Percentiles rank a stretch among this genome's conserved stretches.
phyloP scores from a whole-genome alignment of 192 early-diverging fungal genomes.

The Coemansia sp. region DNA sequence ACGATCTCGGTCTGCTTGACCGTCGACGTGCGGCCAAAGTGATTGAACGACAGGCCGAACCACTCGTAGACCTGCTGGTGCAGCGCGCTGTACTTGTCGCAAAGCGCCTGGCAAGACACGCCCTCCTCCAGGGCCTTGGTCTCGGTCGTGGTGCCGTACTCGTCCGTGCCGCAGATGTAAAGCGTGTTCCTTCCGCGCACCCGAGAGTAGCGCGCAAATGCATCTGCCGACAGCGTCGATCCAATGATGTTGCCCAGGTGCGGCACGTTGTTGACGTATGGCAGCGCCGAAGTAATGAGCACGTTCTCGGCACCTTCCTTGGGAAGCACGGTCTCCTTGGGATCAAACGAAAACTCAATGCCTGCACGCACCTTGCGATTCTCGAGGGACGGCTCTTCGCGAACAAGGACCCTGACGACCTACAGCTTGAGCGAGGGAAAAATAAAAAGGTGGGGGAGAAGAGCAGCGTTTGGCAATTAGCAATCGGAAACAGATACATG shows the following conservation, averaged over 20 bases:
- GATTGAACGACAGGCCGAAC: conserved; percentile 93
- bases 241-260: conserved; percentile 99
- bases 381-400: conserved; percentile 37
- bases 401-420: conserved; percentile 46
- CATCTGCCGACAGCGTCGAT: conserved; percentile 96
- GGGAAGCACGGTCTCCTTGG: conserved; percentile 32
- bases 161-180: conserved; percentile 96
- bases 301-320: conserved; percentile 67
- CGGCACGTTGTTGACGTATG: conserved; percentile 99
- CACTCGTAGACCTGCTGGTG: conserved; percentile 90
- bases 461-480: not conserved
- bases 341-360: conserved; percentile 32
- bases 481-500: conserved; percentile 4
- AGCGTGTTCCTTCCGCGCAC: conserved; percentile 85
- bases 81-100: conserved; percentile 92
- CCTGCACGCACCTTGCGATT: conserved; percentile 45
- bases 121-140: conserved; percentile 95
- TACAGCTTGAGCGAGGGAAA: conserved; percentile 12
- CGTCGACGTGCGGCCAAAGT: conserved; percentile 94
- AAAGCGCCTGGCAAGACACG: conserved; percentile 83
- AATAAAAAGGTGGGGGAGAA: not conserved
- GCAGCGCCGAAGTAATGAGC: conserved; percentile 92
- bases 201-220: conserved; percentile 91
- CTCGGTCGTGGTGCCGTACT: conserved; percentile 99
- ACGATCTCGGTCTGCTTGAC: conserved; percentile 86